A percentile compares a stretch with the other conserved stretches of the same genome.
Conservation (phyloP, 176 grass and related monocot species). For the Avena insularis region DNA sequence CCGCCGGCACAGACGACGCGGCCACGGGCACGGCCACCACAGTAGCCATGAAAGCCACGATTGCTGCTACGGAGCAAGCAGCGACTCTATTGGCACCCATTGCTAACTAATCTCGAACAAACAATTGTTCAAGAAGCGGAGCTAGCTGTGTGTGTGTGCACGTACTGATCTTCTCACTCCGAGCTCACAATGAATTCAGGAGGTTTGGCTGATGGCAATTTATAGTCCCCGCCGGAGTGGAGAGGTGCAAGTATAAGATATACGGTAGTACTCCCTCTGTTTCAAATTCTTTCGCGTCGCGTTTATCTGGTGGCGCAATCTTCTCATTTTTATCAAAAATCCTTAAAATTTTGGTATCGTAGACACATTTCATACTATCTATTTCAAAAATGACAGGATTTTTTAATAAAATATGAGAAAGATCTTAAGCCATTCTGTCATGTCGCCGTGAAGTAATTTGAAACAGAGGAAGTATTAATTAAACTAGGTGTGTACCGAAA, state of each 20-base stretch:
- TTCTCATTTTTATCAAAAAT: too few relatives aligned
- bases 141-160: background rate
- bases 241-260: background rate
- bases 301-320: too few relatives aligned
- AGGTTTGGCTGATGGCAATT: background rate
- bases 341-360: too few relatives aligned
- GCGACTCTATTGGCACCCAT: background rate
- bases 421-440: too few relatives aligned
- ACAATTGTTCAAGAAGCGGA: background rate
- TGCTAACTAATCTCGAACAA: background rate
- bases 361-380: too few relatives aligned
- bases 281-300: too few relatives aligned
- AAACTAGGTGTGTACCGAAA: slow-evolving; percentile 1
- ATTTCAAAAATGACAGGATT: too few relatives aligned
- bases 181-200: background rate
- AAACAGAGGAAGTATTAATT: background rate
- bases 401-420: too few relatives aligned
- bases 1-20: slow-evolving; percentile 44
- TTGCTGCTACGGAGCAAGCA: background rate
- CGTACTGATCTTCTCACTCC: background rate
- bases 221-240: background rate
- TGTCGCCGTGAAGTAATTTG: too few relatives aligned
- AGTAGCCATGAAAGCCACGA: background rate
- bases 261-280: too few relatives aligned
- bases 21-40: background rate